Base-by-base conservation (phyloP, 2,329 filamentous ascomycete species). In the Aspergillus unguis region DNA sequence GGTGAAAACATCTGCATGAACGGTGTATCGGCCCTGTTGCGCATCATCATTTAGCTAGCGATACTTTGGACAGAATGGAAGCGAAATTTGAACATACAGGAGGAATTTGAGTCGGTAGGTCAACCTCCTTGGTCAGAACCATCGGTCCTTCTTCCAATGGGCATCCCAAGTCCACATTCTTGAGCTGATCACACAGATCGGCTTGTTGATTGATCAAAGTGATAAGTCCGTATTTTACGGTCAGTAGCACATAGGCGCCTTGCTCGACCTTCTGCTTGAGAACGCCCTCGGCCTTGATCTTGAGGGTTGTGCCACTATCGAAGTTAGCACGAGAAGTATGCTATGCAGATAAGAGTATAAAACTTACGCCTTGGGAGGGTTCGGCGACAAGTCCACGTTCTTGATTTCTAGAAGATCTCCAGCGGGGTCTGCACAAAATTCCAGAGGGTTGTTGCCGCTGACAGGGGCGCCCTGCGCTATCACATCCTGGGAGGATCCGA, bases 171-270 rank as follows among this genome's bases (percentile, higher is more conserved):
- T 96, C 90, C 41, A 96, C 90, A 62, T 96, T 91, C 69, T 82
- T 78, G 60, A 95, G 83, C 71, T 95, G 87, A 55, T 96, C 88
- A 78, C 94, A 99, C 35, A 97, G 82, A 68, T 96, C 87, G 65
- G 86, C 85, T 61, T 80, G 82, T 60, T 88, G 88, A 71, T 83
- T 89, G 72, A 99, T 84, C 59, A 99, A 82, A 50, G 85, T 88
- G 72, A 99, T 96, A 60, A 96, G 80, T 55, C 92, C 92, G 72
- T 95, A 96, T 77, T 96, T 96, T 75, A 99, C 92, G 61, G 85
- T 82, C 37, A 99, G 72, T 44, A 86, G 79, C 57, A 96, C 87
- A 64, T 88, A 90, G 55, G 92, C 90, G 53, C 90, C 92, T 53
- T 90, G 71, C 50, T 85, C 81, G 59, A 99, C 85, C 47, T 80